A percentile compares a stretch with the other conserved stretches of the same genome.
phyloP scores from a whole-genome alignment of 129 eudicot genomes.

The Cynara cardunculus region DNA sequence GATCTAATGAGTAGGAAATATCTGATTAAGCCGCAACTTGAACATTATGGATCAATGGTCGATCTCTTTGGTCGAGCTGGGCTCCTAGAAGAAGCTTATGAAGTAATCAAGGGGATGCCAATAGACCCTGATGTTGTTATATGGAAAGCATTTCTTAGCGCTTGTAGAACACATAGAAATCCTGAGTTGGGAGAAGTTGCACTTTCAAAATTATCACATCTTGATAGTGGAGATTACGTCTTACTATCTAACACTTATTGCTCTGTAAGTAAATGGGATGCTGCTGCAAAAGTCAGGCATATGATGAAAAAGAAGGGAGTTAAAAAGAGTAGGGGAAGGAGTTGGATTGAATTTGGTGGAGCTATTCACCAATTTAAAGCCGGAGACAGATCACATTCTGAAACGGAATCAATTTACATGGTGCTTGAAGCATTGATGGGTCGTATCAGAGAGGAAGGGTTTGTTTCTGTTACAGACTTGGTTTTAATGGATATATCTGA shows the following conservation, averaged over 20 bases:
- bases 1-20: conserved; percentile 48
- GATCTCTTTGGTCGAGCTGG: conserved; percentile 88
- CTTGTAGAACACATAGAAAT: conserved; percentile 78
- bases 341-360: conserved; percentile 82
- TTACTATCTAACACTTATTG: conserved; percentile 77
- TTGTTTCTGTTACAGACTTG: conserved; percentile 39
- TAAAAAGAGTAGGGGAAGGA: conserved; percentile 62
- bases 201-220: conserved; percentile 44
- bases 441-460: conserved; percentile 53
- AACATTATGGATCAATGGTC: conserved; percentile 90
- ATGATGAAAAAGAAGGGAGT: conserved; percentile 60
- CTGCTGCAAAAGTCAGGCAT: conserved; percentile 50
- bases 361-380: conserved; percentile 59
- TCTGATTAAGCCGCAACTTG: conserved; percentile 63
- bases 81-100: conserved; percentile 71
- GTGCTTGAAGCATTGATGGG: conserved; percentile 48
- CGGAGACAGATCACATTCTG: conserved; percentile 62
- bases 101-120: conserved; percentile 59
- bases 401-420: conserved; percentile 49
- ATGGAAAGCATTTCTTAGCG: conserved; percentile 86
- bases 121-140: conserved; percentile 77
- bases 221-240: conserved; percentile 78
- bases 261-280: conserved; percentile 64
- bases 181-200: conserved; percentile 56
- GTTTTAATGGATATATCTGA: conserved; percentile 89